Conservation (phyloP, 2,329 filamentous ascomycete species). For the Fusarium agapanthi region DNA sequence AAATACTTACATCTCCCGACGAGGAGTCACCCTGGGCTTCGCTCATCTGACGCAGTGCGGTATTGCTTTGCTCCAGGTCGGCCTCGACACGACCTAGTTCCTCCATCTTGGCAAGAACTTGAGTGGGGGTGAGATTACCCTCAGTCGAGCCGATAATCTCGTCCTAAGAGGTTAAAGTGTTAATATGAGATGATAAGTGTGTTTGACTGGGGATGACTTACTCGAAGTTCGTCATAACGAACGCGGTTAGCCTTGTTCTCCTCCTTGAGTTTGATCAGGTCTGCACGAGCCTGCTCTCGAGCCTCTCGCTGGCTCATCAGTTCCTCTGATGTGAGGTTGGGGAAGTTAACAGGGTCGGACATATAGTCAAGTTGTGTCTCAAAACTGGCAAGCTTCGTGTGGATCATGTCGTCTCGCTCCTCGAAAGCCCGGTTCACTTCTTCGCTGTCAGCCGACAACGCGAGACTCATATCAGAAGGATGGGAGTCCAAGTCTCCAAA, state of each 20-base stretch:
- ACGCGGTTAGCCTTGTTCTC: neutral
- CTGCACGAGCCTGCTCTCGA: neutral
- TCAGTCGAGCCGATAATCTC: accelerated
- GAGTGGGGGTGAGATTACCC: accelerated
- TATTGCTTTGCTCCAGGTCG: neutral
- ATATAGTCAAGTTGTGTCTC: neutral
- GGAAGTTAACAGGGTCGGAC: neutral
- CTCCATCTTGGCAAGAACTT: accelerated
- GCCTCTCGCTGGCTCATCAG: neutral
- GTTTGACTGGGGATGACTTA: neutral
- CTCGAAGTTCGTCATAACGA: neutral
- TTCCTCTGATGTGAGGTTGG: neutral
- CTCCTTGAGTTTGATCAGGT: neutral
- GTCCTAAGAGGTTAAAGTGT: neutral
- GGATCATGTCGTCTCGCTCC: neutral
- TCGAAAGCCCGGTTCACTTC: neutral
- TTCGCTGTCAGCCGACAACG: neutral
- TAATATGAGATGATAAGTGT: neutral
- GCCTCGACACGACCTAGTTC: accelerated
- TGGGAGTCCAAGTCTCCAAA: neutral
- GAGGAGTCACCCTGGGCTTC: neutral
- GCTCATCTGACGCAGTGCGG: neutral
- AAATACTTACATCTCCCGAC: neutral
- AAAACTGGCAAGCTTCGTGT: neutral
- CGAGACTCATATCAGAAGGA: neutral